These are phyloP conservation scores for Apophysomyces trapeziformis DNA, from an alignment of 371 early-diverging fungal species.

Conservation along the genomic window DNA sequence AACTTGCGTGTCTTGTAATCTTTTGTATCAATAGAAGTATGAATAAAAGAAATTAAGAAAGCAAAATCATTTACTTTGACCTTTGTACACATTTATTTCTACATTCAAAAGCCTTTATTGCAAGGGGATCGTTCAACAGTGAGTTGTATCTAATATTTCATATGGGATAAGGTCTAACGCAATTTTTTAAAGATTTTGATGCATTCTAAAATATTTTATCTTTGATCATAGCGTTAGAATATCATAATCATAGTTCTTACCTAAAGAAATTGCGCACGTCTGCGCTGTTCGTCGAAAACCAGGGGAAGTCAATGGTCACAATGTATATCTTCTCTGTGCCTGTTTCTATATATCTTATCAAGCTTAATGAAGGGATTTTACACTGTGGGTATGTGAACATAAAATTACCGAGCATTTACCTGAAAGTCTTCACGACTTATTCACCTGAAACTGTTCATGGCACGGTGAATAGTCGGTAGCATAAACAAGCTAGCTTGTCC, in stretches of 20 bases:
- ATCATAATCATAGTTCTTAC: not conserved
- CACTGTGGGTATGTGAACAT: too few species aligned
- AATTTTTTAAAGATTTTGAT: not conserved
- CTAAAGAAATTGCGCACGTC: not conserved
- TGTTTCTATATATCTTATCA: not conserved
- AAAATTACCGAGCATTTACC: too few species aligned
- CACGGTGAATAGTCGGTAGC: too few species aligned
- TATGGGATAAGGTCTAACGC: not conserved
- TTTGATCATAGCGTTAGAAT: not conserved
- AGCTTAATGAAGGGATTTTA: not conserved
- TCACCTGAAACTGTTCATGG: too few species aligned
- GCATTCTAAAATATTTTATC: not conserved
- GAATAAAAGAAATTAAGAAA: too few species aligned
- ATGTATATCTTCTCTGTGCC: not conserved
- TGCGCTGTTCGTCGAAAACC: not conserved
- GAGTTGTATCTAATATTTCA: not conserved
- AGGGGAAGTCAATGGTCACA: not conserved
- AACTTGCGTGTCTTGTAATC: too few species aligned
- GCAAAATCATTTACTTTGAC: too few species aligned
- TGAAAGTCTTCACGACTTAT: too few species aligned
- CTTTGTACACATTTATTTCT: not conserved
- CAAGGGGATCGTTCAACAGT: not conserved
- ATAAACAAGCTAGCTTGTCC: too few species aligned
- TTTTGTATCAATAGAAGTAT: too few species aligned
- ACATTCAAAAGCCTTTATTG: not conserved